Percentiles rank a stretch among this genome's conserved stretches.
Conservation (phyloP, 495 filamentous ascomycete genomes). For the Gamarada debralockiae region DNA sequence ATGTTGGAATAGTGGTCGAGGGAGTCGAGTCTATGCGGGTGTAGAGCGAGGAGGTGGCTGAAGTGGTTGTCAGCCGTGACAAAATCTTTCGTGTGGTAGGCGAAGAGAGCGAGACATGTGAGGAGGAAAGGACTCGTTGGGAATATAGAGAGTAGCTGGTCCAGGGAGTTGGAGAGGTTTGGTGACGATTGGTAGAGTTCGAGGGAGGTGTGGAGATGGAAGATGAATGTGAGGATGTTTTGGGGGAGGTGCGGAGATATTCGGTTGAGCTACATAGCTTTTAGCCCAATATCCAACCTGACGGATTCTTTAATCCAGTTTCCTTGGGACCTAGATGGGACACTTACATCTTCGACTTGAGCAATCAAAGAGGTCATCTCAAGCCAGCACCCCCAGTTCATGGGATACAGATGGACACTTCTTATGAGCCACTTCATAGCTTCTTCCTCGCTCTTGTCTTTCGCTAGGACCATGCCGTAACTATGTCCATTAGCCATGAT, state of each 20-base stretch:
- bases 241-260: slow-evolving; percentile 62
- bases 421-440: slow-evolving; percentile 78
- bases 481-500: slow-evolving; percentile 13
- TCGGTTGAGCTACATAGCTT: slow-evolving; percentile 38
- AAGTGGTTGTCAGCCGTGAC: slow-evolving; percentile 84
- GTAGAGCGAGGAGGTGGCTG: slow-evolving; percentile 67
- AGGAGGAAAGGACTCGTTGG: slow-evolving; percentile 83
- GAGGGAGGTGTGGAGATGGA: slow-evolving; percentile 83
- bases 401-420: slow-evolving; percentile 82
- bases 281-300: slow-evolving; percentile 13
- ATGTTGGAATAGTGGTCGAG: slow-evolving; percentile 97
- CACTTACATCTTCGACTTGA: slow-evolving; percentile 72
- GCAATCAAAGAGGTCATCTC: slow-evolving; percentile 77
- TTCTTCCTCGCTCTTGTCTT: slow-evolving; percentile 80
- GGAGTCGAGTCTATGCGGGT: slow-evolving; percentile 85
- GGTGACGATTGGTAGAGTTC: slow-evolving; percentile 85
- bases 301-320: too few relatives aligned
- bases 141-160: slow-evolving; percentile 76
- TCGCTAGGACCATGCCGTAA: slow-evolving; percentile 85
- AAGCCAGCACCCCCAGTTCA: slow-evolving; percentile 96
- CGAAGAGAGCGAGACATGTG: slow-evolving; percentile 81
- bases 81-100: slow-evolving; percentile 93
- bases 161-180: slow-evolving; percentile 64
- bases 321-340: neutral
- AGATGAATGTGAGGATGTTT: slow-evolving; percentile 90